Base-by-base conservation (phyloP, 352 stramenopile genomes). In the Pythium oligandrum region DNA sequence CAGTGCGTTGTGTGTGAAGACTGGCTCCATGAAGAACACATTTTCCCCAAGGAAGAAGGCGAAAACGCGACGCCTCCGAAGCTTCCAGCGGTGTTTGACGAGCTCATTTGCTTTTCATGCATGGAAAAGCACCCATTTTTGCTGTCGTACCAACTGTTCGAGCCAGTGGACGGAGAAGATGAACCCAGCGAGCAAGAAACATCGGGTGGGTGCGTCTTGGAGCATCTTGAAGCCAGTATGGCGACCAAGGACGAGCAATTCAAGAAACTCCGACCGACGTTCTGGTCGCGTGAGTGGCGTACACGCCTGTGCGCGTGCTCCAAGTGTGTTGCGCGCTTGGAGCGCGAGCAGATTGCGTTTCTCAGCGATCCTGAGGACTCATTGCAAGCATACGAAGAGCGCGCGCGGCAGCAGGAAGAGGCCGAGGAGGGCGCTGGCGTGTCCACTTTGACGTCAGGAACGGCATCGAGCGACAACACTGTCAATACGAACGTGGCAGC, bases 1-100 rank as follows among this genome's bases (percentile, higher is more conserved):
- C 80, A 90, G 63, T 90, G 80, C 40, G 60, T 88, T 37, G 65
- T 90, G 32, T 90, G 80, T 53, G 80, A 90, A 60, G 80, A 90
- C 55, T 90, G 80, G 80, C 59, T 88, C 51, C 80, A 90, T 45
- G 73, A 87, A 49, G 77, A 86, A 48, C 80, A 90, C 58, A 70
- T 90, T 48, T 73, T 71, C 40, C 50, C 61, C 2, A 37, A 32
- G 4, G 56, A 35, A 30, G 36, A 64, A 2, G 56, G 63, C n/a
- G 52, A 61, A 39, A 26, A 54, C 11, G 58, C 43, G 31, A 6
- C 42, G 44, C 10, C 30, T 7, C 38, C 26, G 26, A 44, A 43
- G 9, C 40, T 60, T 39, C 55, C 71, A 1, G 61, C 72, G 32
- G 68, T 61, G 34, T 90, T 79, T 57, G 80, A 90, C 34, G 80